Conservation (phyloP, 257 asterid genomes). For the Solanum ossicruentum region DNA sequence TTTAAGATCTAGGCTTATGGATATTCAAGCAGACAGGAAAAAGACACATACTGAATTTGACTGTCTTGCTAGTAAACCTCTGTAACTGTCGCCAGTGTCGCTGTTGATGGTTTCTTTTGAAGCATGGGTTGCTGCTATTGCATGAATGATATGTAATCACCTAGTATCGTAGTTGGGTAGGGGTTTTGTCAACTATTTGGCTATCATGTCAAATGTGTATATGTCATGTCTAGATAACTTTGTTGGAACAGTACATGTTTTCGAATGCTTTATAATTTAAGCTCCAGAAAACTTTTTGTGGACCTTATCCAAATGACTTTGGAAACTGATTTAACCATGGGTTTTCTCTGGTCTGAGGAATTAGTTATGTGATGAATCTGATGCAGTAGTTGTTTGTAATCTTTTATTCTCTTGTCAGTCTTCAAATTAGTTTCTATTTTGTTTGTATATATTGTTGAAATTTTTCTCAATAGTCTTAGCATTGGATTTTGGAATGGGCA, state of each 20-base stretch:
- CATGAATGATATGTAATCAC: not conserved
- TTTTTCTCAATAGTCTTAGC: not conserved
- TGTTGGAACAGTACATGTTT: not conserved
- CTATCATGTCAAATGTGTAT: not conserved
- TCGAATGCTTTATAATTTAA: not conserved
- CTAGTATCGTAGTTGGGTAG: not conserved
- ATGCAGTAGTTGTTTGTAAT: not conserved
- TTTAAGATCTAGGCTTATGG: constrained; percentile 19
- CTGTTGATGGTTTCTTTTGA: not conserved
- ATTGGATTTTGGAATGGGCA: not conserved
- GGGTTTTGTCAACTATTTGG: not conserved
- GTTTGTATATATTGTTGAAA: not conserved
- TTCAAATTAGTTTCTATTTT: not conserved
- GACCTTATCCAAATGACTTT: not conserved
- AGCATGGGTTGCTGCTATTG: not conserved
- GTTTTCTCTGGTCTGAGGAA: not conserved
- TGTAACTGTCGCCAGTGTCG: not conserved
- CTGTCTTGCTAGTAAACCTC: constrained; percentile 8
- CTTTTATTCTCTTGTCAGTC: not conserved
- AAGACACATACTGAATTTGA: constrained; percentile 12
- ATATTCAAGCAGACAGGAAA: constrained; percentile 8
- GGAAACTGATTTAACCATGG: not conserved
- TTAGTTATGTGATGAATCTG: not conserved
- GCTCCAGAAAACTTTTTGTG: not conserved
- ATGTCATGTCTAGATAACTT: not conserved